Evolutionary conservation across 345 rosid genomes (phyloP).

Genomic region (Salix suchowensis): DNA sequence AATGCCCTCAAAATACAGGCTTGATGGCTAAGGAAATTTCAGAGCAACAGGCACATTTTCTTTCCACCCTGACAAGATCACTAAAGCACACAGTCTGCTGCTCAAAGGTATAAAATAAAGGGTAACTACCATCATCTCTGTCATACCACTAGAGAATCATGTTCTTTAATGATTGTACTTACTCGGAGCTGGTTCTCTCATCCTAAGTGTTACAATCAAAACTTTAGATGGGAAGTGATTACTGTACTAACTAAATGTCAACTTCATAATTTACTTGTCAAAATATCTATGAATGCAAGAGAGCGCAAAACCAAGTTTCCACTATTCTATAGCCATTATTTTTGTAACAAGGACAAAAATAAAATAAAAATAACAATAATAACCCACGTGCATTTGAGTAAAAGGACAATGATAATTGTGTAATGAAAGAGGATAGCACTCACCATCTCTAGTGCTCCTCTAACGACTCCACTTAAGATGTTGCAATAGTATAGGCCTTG

Average conservation of each 20-base stretch:
- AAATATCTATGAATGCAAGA: background rate
- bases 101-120: background rate
- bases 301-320: background rate
- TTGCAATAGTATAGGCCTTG: conserved; percentile 93
- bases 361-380: background rate
- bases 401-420: background rate
- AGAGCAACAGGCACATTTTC: background rate
- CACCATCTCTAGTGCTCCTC: conserved; percentile 95
- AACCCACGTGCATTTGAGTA: background rate
- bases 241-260: background rate
- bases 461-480: conserved; percentile 77
- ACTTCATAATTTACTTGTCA: background rate
- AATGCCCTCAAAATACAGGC: too few species aligned
- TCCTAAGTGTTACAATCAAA: background rate
- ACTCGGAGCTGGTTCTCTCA: background rate
- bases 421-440: conserved; percentile 2
- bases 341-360: background rate
- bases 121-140: background rate
- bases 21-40: background rate
- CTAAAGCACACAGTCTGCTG: background rate
- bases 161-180: background rate
- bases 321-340: background rate
- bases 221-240: background rate
- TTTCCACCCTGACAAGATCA: background rate
- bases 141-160: background rate